These are phyloP conservation scores for Lentinula boryana DNA, from an alignment of 768 basidiomycete species.

Conservation along the genomic window DNA sequence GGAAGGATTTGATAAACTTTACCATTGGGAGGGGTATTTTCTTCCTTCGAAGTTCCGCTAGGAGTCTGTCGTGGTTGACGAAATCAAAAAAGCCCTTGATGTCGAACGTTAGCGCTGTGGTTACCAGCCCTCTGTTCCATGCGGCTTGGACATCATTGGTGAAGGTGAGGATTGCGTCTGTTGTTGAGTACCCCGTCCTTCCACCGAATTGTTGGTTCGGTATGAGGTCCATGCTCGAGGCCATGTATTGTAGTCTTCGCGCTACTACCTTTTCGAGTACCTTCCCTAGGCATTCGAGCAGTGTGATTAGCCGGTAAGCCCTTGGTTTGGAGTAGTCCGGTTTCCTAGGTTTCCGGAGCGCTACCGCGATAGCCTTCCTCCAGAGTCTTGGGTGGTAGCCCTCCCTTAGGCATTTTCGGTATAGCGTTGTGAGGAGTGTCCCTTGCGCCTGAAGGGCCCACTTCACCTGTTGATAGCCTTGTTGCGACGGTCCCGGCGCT, in stretches of 20 bases:
- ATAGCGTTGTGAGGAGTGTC: constrained; percentile 9
- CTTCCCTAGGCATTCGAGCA: constrained; percentile 29
- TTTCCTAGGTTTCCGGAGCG: constrained; percentile 28
- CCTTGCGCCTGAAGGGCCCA: constrained; percentile 17
- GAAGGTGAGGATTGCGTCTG: too few relatives aligned
- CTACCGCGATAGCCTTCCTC: constrained; percentile 21
- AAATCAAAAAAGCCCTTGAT: neutral
- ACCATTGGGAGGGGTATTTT: constrained; percentile 9
- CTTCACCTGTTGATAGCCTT: constrained; percentile 15
- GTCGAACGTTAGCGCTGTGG: constrained; percentile 3
- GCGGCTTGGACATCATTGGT: too few relatives aligned
- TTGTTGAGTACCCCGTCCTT: too few relatives aligned
- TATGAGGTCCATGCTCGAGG: constrained; percentile 17
- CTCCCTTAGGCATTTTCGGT: constrained; percentile 12
- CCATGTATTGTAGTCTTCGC: constrained; percentile 15
- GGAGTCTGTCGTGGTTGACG: too few relatives aligned
- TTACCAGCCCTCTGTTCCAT: too few relatives aligned
- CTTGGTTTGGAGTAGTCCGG: constrained; percentile 25
- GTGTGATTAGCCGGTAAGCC: constrained; percentile 27
- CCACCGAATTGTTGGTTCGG: too few relatives aligned
- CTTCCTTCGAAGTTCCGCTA: constrained; percentile 14
- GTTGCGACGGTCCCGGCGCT: constrained; percentile 19
- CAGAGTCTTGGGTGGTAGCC: constrained; percentile 18
- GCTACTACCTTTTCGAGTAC: constrained; percentile 22
- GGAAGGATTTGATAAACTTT: constrained; percentile 13